phyloP scores from a whole-genome alignment of 352 stramenopile species.

The Phytopythium litorale region DNA sequence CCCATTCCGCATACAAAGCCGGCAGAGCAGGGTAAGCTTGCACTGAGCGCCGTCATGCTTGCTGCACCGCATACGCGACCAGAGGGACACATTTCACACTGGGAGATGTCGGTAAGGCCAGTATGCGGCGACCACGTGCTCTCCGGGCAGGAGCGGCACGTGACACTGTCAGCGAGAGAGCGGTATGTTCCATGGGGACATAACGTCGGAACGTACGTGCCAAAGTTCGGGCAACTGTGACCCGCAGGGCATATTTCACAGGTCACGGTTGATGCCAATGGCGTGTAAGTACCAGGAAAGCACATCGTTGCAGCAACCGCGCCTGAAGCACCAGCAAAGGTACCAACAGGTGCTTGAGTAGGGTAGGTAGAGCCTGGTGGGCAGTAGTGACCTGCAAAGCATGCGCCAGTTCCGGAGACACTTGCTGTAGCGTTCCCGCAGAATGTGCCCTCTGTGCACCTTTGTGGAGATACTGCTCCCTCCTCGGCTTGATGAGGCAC shows the following conservation, averaged over 20 bases:
- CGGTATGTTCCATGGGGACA: conserved; percentile 93
- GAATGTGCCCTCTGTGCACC: conserved; percentile 94
- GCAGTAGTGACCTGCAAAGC: conserved; percentile 96
- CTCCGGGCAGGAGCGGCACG: conserved; percentile 92
- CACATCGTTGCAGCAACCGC: conserved; percentile 93
- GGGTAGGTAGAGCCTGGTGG: conserved; percentile 86
- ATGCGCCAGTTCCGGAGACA: conserved; percentile 80
- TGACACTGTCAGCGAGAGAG: conserved; percentile 93
- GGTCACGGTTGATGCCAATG: conserved; percentile 79
- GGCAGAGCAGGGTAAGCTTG: conserved; percentile 87
- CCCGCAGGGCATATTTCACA: conserved; percentile 94
- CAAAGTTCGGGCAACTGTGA: conserved; percentile 92
- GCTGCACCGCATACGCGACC: conserved; percentile 91
- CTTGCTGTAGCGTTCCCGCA: conserved; percentile 84
- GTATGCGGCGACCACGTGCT: conserved; percentile 93
- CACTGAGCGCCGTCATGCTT: conserved; percentile 81
- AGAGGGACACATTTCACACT: conserved; percentile 94
- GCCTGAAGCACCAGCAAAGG: conserved; percentile 83
- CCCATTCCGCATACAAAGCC: conserved; percentile 93
- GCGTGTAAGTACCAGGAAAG: conserved; percentile 96
- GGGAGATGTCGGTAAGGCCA: conserved; percentile 92
- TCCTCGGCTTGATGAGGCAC: conserved; percentile 72
- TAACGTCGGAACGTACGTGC: conserved; percentile 95
- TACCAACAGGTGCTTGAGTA: conserved; percentile 89
- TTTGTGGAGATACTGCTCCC: conserved; percentile 87